These are phyloP conservation scores for Grosmannia serpens DNA, from an alignment of 2,329 filamentous ascomycete genomes.

Conservation along the genomic window DNA sequence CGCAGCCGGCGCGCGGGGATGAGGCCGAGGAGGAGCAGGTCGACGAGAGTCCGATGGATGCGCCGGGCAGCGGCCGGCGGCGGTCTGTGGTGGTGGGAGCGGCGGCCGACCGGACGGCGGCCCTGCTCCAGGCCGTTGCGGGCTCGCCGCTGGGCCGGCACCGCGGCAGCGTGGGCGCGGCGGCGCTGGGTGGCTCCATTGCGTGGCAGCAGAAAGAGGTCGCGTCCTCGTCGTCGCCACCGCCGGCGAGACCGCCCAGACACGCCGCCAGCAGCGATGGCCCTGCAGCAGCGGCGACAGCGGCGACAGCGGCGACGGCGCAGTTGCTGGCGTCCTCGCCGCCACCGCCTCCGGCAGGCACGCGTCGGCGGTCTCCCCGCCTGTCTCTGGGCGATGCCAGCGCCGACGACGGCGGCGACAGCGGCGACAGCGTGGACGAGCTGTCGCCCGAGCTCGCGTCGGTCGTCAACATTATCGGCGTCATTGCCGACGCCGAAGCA, in stretches of 20 bases:
- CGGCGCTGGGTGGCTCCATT: not conserved
- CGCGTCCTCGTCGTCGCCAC: not conserved
- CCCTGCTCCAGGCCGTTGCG: slow-evolving; percentile 30
- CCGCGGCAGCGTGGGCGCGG: slow-evolving; percentile 6
- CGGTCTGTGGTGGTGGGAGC: slow-evolving; percentile 25
- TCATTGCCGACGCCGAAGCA: not conserved
- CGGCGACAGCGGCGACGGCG: too few species aligned
- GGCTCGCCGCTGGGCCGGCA: not conserved
- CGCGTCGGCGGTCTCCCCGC: not conserved
- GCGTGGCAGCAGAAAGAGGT: not conserved
- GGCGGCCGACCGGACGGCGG: slow-evolving; percentile 19
- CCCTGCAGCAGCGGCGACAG: too few species aligned
- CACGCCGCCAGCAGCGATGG: too few species aligned
- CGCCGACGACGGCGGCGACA: slow-evolving; percentile 10
- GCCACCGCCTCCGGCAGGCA: not conserved
- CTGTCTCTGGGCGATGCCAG: not conserved
- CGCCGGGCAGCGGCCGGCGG: slow-evolving; percentile 43
- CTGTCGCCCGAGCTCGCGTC: slow-evolving; percentile 20
- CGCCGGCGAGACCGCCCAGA: not conserved
- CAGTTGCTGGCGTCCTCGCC: not conserved
- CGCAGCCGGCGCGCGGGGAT: not conserved
- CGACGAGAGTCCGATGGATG: slow-evolving; percentile 40
- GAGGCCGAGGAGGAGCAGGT: slow-evolving; percentile 27
- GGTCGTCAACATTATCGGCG: not conserved
- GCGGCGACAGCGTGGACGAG: slow-evolving; percentile 19